Evolutionary conservation across 345 rosid genomes (phyloP).

Genomic region (Pistacia integerrima): DNA sequence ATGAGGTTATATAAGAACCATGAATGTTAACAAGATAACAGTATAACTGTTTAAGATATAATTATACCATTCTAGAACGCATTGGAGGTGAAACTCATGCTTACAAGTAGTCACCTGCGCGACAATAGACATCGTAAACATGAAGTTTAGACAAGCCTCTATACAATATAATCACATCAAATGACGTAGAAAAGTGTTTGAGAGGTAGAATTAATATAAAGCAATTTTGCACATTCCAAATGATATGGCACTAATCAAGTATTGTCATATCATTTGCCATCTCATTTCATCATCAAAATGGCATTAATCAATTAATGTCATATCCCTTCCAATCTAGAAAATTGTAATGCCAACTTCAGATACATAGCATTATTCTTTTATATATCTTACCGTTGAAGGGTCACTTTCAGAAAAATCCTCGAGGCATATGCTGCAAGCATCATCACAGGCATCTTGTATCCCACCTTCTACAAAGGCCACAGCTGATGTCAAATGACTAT

Average conservation of each 20-base stretch:
- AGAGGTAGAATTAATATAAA: neutral
- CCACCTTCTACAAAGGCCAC: conserved; percentile 83
- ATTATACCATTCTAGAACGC: conserved; percentile 75
- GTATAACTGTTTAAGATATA: neutral
- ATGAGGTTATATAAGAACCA: neutral
- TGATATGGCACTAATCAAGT: no score
- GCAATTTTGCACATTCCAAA: no score
- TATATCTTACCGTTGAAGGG: conserved; percentile 59
- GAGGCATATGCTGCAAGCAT: conserved; percentile 80
- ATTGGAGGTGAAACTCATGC: conserved; percentile 84
- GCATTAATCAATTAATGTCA: no score
- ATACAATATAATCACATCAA: neutral
- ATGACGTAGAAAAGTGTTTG: neutral
- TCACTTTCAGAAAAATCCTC: conserved; percentile 64
- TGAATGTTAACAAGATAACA: neutral
- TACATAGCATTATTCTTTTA: no score
- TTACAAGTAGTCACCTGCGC: conserved; percentile 68
- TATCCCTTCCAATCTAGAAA: no score
- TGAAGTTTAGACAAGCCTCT: neutral
- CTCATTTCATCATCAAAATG: no score
- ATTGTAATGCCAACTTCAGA: no score
- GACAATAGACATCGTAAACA: conserved; percentile 13
- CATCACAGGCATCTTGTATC: conserved; percentile 67
- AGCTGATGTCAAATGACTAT: conserved; percentile 55
- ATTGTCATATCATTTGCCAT: no score